Conservation (phyloP, 2,329 filamentous ascomycete species). For the Alternaria postmessia region DNA sequence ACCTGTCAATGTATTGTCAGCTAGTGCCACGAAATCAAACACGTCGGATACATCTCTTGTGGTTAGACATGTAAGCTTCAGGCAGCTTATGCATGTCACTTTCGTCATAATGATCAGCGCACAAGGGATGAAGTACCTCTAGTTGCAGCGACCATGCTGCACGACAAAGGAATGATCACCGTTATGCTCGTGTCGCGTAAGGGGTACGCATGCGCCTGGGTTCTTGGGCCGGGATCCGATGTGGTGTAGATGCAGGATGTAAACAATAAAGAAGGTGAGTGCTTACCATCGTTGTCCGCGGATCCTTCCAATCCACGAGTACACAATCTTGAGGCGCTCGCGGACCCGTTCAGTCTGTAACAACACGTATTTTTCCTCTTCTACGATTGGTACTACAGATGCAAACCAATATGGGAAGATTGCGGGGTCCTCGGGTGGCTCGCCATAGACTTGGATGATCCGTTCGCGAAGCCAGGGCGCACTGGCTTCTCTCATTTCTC, state of each 20-base stretch:
- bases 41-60: not conserved
- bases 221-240: conserved; percentile 9
- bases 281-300: conserved; percentile 75
- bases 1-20: conserved; percentile 32
- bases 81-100: conserved; percentile 11
- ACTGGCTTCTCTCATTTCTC: conserved; percentile 71
- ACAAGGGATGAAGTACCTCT: conserved; percentile 10
- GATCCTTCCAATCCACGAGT: conserved; percentile 77
- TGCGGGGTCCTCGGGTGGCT: conserved; percentile 77
- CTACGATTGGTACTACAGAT: conserved; percentile 77
- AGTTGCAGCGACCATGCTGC: conserved; percentile 2
- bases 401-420: conserved; percentile 92
- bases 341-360: conserved; percentile 78
- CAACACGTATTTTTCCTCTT: conserved; percentile 80
- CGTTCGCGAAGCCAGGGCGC: conserved; percentile 78
- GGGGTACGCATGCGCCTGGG: not conserved
- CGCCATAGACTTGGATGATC: conserved; percentile 77
- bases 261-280: conserved; percentile 2
- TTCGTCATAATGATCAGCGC: conserved; percentile 15
- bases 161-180: conserved; percentile 17
- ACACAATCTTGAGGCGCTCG: conserved; percentile 82
- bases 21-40: not conserved
- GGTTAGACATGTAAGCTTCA: not conserved
- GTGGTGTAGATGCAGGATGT: not conserved
- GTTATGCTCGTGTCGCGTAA: conserved; percentile 8